Evolutionary conservation across 805 yeast genomes (phyloP).

Genomic region (Maudiozyma serrabonitensis): DNA sequence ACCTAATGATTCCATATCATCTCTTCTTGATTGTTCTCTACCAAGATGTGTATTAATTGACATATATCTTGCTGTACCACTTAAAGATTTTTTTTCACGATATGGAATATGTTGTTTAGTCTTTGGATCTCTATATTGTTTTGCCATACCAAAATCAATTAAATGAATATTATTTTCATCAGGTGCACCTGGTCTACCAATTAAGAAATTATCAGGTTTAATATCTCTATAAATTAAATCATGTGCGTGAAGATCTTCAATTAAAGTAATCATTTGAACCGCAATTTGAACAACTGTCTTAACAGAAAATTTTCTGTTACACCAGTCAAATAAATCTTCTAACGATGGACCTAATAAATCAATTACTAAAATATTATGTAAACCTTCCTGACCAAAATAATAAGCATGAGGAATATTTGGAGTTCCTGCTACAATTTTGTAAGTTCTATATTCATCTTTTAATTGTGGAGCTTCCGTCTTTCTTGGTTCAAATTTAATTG

Average conservation of each 20-base stretch:
- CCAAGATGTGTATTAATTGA: conserved; percentile 95
- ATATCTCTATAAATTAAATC: conserved; percentile 92
- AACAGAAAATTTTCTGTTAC: conserved; percentile 79
- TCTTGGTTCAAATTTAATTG: conserved; percentile 94
- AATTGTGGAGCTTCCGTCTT: conserved; percentile 96
- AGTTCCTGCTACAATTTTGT: conserved; percentile 76
- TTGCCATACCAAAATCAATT: conserved; percentile 98
- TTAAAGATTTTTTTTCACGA: conserved; percentile 87
- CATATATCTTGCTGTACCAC: conserved; percentile 99
- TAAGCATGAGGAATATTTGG: conserved; percentile 89
- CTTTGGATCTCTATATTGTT: conserved; percentile 93
- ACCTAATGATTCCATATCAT: conserved; percentile 92
- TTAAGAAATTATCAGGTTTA: conserved; percentile 93
- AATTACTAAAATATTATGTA: conserved; percentile 89
- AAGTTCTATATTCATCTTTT: conserved; percentile 91
- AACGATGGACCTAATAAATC: conserved; percentile 92
- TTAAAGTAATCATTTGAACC: conserved; percentile 84
- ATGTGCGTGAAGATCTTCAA: conserved; percentile 80
- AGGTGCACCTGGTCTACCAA: conserved; percentile 81
- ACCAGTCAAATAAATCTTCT: conserved; percentile 97
- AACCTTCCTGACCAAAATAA: conserved; percentile 96
- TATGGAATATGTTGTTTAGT: conserved; percentile 94
- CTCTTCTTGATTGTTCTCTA: conserved; percentile 92
- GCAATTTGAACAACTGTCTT: conserved; percentile 93
- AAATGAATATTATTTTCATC: conserved; percentile 81